Base-by-base conservation (phyloP, 306 rosid species). In the Styphnolobium japonicum region DNA sequence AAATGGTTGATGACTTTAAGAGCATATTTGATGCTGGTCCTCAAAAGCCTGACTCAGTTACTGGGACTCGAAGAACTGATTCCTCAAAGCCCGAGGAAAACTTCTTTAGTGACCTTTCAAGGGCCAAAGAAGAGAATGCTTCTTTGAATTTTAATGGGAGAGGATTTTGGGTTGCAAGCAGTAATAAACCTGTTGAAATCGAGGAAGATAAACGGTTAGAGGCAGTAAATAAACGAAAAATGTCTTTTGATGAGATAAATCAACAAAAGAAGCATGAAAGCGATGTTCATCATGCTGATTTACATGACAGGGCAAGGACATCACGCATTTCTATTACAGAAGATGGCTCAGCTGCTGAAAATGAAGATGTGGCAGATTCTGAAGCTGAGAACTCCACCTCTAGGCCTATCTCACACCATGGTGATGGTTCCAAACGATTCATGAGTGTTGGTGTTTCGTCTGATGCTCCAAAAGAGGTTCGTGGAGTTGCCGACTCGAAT, bases 321-420 rank as follows among this genome's bases (percentile, higher is more conserved):
- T 89, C 98, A 21, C 92, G 76, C 82, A 81, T 87, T 63, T 87
- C 97, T 70, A 1, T 86, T 7, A 92, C 97, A 40, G 98, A 94
- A 71, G 97, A 94, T 63, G 98, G 97, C 71, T 92, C 97, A 22
- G 84, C 94, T 46, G 97, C 97, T 6, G 98, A 94, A 84, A 94
- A 89, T 86, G 98, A 91, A 86, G 98, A 94, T 34, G 95, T 94
- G 76, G 98, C 93, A 2, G 98, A 94, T 79, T 94, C 98, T 84
- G 97, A 91, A 80, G 88, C 87, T n/a, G 98, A 96, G 83, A 93
- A 90, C 79, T 81, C 98, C 67, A 79, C 94, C 80, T 90, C 98
- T 43, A 87, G 89, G 86, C 86, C 83, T 25, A 67, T 78, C 51
- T 84, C 91, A 73, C 88, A 78, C 29, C 91, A 83, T 34, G 79